Base-by-base conservation (phyloP, 2,329 filamentous ascomycete genomes). In the Fusarium succisae region DNA sequence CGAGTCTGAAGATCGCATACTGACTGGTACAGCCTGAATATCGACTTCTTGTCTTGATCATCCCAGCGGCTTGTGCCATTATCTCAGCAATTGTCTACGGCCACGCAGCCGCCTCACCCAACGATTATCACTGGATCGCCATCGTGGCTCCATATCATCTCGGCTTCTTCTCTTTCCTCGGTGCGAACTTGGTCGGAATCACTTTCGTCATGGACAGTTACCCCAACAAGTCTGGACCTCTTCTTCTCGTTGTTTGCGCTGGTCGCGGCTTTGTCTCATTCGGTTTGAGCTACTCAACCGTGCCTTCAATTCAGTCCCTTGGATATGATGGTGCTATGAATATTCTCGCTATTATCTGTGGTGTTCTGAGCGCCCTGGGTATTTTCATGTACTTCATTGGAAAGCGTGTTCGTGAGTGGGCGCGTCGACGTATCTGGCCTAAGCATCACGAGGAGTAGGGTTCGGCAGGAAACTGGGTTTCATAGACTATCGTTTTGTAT, bases 181-280 rank as follows among this genome's bases (percentile, higher is more conserved):
- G 63, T 2, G 65, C 65, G 0, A 68, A 68, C 24, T 13, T 68
- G 22, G 63, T 68, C 0, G 65, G 65, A 2, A 67, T 68, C 8
- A 68, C 65, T 1, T 68, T 67, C 0, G 54, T 67, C 5, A 68
- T 68, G 63, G 65, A 68, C 4, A 67, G 63, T 14, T 68, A 67
- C 2, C 65, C 65, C 8, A 67, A 51, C 4, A 67, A 68, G 5
- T 60, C 65, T 3, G 65, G 53, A 2, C 63, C 53, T 18, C 45
- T 68, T 0, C 63, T 68, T 5, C 63, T 68, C 1, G 53, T 68
- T 0, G 63, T 68, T 8, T 68, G 65, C 0, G 65, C 63, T 8
- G 65, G 65, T 24, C 10, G 65, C 3, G 65, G 65, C 0, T 68
- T 68, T 0, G 39, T 68, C 5, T 68, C 65, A 1, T 68, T 68